These are phyloP conservation scores for Rhododendron mucronatum DNA, from an alignment of 148 eudicot genomes.

Conservation along the genomic window DNA sequence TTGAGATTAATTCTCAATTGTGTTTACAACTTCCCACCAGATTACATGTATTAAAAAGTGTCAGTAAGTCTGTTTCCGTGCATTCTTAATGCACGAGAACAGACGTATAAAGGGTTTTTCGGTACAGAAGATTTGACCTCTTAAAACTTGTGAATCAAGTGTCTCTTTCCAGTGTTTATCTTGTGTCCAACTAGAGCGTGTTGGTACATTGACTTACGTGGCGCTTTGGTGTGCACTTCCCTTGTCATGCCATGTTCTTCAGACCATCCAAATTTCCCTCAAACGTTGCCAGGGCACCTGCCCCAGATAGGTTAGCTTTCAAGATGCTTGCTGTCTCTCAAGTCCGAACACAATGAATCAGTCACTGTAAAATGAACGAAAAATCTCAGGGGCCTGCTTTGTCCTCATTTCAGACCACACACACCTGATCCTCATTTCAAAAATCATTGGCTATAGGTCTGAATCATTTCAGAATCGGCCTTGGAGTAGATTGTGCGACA, in stretches of 20 bases:
- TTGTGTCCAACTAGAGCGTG: not conserved
- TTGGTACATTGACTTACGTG: not conserved
- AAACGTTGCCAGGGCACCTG: not conserved
- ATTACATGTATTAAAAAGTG: no score
- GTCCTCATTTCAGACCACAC: constrained; percentile 1
- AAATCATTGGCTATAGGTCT: not conserved
- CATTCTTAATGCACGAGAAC: not conserved
- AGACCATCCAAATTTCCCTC: not conserved
- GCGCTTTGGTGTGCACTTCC: not conserved
- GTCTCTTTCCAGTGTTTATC: not conserved
- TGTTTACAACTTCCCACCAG: no score
- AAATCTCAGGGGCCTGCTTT: not conserved
- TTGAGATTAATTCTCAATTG: no score
- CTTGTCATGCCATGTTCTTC: not conserved
- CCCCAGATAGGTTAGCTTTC: not conserved
- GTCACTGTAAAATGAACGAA: not conserved
- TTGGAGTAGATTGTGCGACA: not conserved
- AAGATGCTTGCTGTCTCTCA: not conserved
- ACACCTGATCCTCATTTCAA: not conserved
- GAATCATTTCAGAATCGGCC: not conserved
- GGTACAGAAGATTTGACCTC: not conserved
- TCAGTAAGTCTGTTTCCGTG: not conserved
- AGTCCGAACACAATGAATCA: not conserved
- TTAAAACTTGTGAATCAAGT: not conserved
- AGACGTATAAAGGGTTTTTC: not conserved